Evolutionary conservation across 495 filamentous ascomycete genomes (phyloP).

Genomic region (Choiromyces venosus): DNA sequence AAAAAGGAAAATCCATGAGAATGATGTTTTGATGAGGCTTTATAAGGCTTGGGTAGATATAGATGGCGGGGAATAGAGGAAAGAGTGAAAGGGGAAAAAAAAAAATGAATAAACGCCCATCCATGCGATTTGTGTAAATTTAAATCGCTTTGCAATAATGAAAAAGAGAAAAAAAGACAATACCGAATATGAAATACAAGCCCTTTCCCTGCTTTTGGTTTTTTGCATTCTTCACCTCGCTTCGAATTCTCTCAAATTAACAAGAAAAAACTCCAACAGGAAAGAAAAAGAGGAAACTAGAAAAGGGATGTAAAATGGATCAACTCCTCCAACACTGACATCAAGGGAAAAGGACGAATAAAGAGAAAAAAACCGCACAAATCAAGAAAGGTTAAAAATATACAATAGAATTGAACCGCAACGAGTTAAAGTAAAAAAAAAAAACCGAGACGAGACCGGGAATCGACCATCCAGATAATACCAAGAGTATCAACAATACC

Average conservation of each 20-base stretch:
- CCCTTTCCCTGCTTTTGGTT: background rate
- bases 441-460: background rate
- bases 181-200: background rate
- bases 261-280: background rate
- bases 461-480: background rate
- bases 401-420: background rate
- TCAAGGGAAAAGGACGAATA: background rate
- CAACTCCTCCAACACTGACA: background rate
- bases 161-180: background rate
- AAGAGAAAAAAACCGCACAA: background rate
- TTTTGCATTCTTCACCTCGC: background rate
- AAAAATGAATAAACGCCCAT: background rate
- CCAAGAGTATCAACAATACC: background rate
- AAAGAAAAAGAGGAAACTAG: constrained; percentile 1
- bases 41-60: background rate
- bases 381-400: constrained; percentile 1
- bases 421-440: background rate
- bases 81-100: background rate
- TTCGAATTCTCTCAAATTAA: background rate
- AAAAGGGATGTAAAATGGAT: background rate
- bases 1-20: background rate
- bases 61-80: background rate
- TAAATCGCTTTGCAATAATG: background rate
- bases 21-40: background rate
- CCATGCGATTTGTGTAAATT: background rate